Conservation (phyloP, 2,329 filamentous ascomycete species). For the Chaetomium sp. region DNA sequence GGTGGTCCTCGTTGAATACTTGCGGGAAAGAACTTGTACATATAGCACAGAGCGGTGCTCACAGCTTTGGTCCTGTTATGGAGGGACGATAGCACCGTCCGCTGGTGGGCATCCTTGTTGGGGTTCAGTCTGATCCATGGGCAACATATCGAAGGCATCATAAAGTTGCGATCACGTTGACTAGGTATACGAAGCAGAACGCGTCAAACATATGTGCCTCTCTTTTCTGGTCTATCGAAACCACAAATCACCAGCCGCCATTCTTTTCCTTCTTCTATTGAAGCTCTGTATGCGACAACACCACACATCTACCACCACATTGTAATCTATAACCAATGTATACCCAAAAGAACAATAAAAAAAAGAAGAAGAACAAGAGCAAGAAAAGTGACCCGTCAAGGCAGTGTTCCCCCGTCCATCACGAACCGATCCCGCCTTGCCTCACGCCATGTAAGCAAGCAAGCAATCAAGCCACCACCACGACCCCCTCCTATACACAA, state of each 20-base stretch:
- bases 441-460: not conserved
- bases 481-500: too few species aligned
- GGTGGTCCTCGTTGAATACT: constrained; percentile 3
- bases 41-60: not conserved
- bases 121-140: too few species aligned
- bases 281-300: not conserved
- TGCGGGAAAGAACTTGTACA: not conserved
- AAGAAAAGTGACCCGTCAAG: not conserved
- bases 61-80: not conserved
- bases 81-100: too few species aligned
- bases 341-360: not conserved
- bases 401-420: not conserved
- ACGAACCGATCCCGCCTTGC: not conserved
- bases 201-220: too few species aligned
- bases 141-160: too few species aligned
- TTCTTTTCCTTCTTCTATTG: not conserved
- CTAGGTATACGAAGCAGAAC: too few species aligned
- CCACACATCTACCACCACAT: not conserved
- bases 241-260: too few species aligned
- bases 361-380: not conserved
- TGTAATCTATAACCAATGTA: not conserved
- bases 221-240: too few species aligned
- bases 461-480: not conserved
- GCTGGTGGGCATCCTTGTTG: too few species aligned
- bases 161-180: too few species aligned